Evolutionary conservation across 495 filamentous ascomycete genomes (phyloP).

Genomic region (Hypoxylon crocopeplum): DNA sequence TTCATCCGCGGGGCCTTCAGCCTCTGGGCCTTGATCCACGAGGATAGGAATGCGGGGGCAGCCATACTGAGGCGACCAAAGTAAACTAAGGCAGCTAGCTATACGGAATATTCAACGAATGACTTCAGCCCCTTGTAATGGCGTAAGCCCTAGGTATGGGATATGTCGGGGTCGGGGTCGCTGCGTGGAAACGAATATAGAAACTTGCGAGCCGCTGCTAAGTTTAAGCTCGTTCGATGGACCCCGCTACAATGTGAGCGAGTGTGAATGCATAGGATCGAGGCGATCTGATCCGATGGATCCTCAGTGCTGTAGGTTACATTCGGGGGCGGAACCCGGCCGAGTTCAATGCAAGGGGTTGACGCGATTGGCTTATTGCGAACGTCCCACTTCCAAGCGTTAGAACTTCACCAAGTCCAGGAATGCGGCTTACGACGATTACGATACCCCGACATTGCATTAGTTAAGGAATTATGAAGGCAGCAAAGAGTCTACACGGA

Average conservation of each 20-base stretch:
- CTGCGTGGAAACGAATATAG: slow-evolving; percentile 9
- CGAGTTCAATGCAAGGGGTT: background rate
- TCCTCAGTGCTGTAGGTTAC: background rate
- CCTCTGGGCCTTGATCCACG: slow-evolving; percentile 28
- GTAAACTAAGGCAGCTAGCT: background rate
- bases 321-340: slow-evolving; percentile 23
- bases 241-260: slow-evolving; percentile 18
- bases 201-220: background rate
- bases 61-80: slow-evolving; percentile 6
- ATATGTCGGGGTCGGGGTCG: background rate
- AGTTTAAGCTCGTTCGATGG: background rate
- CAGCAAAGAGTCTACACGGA: slow-evolving; percentile 14
- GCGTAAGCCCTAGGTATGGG: slow-evolving; percentile 4
- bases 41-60: slow-evolving; percentile 3
- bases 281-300: background rate
- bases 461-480: slow-evolving; percentile 7
- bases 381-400: slow-evolving; percentile 3
- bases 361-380: slow-evolving; percentile 6
- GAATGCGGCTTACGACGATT: background rate
- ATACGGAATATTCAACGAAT: background rate
- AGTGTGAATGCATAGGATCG: background rate
- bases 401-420: too few relatives aligned
- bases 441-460: background rate
- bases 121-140: background rate
- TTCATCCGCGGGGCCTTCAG: slow-evolving; percentile 34